Base-by-base conservation (phyloP, 2,329 filamentous ascomycete genomes). In the Cyphellophora europaea region DNA sequence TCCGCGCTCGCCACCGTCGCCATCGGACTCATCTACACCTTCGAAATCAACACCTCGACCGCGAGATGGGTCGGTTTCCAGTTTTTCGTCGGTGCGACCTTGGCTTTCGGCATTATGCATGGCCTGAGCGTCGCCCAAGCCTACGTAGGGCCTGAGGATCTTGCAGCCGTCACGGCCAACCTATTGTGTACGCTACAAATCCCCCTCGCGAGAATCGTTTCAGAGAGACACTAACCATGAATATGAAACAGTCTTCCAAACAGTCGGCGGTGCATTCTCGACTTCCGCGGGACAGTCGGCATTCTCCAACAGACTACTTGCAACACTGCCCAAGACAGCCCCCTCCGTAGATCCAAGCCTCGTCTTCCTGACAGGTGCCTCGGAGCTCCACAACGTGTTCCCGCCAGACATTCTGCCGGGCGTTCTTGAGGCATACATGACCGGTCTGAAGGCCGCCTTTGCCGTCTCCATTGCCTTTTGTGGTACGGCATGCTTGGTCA, bases 301-400 rank as follows among this genome's bases (percentile, higher is more conserved):
- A 3, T 68, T 71, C 49, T 52, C 55, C 4, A 61, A 63, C 30
- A 51, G 52, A 2, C 48, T 69, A 1, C 41, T 59, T n/a, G 44
- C 42, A 2, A 50, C 48, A 4, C 44, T 66, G 2, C 43, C 47
- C 3, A 32, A 43, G 11, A 53, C 55, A 8, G 51, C 60, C 3
- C 61, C 63, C 2, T 43, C 38, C 6, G 48, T 64, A 5, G 44
- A 61, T 27, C 43, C 60, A 1, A 42, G 47, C 1, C 32, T 39
- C 1, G 53, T 69, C 3, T 46, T 67, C 11, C 48, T 54, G n/a
- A 57, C 57, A 2, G 66, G 65, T 3, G 66, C 63, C 0, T 65
- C 64, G 2, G 56, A 63, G 27, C 51, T 69, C 10, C 49, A 61
- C 5, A 36, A 48, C 2, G 41, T 56, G 1, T 62, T 65, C 13